phyloP scores from a whole-genome alignment of 257 asterid species.

The Striga asiatica region DNA sequence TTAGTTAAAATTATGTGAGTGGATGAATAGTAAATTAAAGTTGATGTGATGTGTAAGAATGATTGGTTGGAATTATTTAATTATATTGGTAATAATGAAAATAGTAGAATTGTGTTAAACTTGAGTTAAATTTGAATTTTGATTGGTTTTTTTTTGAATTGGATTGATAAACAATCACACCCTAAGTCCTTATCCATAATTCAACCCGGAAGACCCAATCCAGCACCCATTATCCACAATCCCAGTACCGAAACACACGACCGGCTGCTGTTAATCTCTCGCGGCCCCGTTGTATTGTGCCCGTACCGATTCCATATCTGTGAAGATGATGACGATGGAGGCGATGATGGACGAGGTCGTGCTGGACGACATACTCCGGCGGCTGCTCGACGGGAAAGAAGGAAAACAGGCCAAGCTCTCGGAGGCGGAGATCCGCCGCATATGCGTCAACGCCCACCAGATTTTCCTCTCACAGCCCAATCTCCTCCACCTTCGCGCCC shows the following conservation, averaged over 20 bases:
- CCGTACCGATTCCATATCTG: background rate
- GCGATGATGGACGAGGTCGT: slow-evolving; percentile 71
- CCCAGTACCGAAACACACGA: slow-evolving; percentile 10
- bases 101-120: no score
- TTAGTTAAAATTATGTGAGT: no score
- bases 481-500: slow-evolving; percentile 61
- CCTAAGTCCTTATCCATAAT: slow-evolving; percentile 13
- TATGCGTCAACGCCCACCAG: slow-evolving; percentile 77
- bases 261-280: no score
- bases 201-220: slow-evolving; percentile 11
- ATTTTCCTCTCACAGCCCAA: slow-evolving; percentile 65
- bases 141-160: no score
- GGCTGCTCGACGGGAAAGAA: slow-evolving; percentile 73
- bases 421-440: slow-evolving; percentile 96
- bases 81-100: no score
- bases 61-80: no score
- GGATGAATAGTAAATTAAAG: no score
- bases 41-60: no score
- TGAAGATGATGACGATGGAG: slow-evolving; percentile 69
- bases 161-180: no score
- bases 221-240: slow-evolving; percentile 5
- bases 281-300: slow-evolving; percentile 1
- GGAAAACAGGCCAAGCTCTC: slow-evolving; percentile 91
- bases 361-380: slow-evolving; percentile 68
- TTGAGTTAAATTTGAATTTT: no score